Evolutionary conservation across 2,329 filamentous ascomycete genomes (phyloP), one percentile per base, ranked within the genome.

Genomic region (Berkeleyomyces rouxiae): DNA sequence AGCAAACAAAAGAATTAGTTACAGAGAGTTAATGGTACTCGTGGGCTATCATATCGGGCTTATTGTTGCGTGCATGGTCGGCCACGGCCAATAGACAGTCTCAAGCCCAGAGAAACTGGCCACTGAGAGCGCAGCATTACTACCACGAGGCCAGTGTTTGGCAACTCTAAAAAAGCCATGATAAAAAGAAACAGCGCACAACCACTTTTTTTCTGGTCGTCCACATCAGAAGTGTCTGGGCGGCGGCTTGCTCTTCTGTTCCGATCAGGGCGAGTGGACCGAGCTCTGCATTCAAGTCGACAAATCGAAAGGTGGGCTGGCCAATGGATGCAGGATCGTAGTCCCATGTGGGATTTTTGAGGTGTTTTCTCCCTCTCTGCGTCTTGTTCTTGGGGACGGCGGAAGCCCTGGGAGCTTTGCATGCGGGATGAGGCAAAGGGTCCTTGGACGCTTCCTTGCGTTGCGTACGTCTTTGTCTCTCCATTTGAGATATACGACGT

Each of bases 341-440:
- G 49, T 53, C 49, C n/a, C 49, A 53, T 59, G 58, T 44, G 44
- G 58, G 40, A 59, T 44, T 59, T 11, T 31, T 39, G 59, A 46
- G 16, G 59, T 51, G 36, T 61, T 53, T 47, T 39, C 33, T 49
- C 11, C 44, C 7, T 11, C n/a, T 51, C 36, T 51, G 13, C 37
- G 33, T 36, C 10, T 36, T 53, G 7, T 11, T 31, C 33, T 36
- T 53, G 49, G 49, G 16, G 49, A 3, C 31, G 23, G 9, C 3
- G 49, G 49, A 5, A 36, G 33, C 33, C 42, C 10, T 43, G 49
- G 33, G 49, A 53, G 36, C 49, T 37, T 53, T 53, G 49, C 11
- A n/a, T 6, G 4, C 49, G 13, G n/a, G 11, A 53, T 33, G 37
- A 11, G 33, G 16, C 23, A 23, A 23, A 23, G 23, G 23, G 23